Conservation (phyloP, 768 basidiomycete genomes). For the Rhodotorula toruloides region DNA sequence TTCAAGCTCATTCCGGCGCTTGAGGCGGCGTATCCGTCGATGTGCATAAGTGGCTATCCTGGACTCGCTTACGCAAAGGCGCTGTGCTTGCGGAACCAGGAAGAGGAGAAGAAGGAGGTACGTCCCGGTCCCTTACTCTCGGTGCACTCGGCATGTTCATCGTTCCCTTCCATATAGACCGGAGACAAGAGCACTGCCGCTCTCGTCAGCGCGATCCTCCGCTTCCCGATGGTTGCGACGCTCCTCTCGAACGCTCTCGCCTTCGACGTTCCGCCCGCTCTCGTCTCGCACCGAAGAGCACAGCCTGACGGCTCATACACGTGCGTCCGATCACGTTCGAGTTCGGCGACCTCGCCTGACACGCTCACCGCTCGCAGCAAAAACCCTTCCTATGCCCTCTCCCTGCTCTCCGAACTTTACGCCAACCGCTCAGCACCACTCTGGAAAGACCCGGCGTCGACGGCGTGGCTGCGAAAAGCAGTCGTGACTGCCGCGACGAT, state of each 20-base stretch:
- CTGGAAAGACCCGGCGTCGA: slow-evolving; percentile 69
- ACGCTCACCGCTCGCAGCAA: neutral
- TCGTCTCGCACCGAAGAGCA: slow-evolving; percentile 21
- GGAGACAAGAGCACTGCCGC: slow-evolving; percentile 59
- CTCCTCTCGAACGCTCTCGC: slow-evolving; percentile 69
- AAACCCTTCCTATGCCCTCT: slow-evolving; percentile 49
- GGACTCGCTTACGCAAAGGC: slow-evolving; percentile 51
- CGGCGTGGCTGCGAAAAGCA: slow-evolving; percentile 66
- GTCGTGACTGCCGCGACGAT: slow-evolving; percentile 51
- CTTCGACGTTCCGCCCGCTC: slow-evolving; percentile 27
- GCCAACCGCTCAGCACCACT: slow-evolving; percentile 66
- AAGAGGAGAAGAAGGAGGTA: slow-evolving; percentile 49
- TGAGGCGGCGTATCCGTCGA: slow-evolving; percentile 42
- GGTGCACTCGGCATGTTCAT: too few species aligned
- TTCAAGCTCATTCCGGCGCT: slow-evolving; percentile 51
- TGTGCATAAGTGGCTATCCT: slow-evolving; percentile 63
- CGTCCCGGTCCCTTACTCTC: too few species aligned
- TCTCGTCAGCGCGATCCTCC: slow-evolving; percentile 64
- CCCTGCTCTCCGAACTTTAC: slow-evolving; percentile 84
- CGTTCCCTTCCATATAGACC: too few species aligned
- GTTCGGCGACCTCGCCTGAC: neutral
- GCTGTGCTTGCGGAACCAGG: slow-evolving; percentile 41
- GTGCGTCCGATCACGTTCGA: neutral
- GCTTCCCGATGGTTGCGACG: slow-evolving; percentile 75
- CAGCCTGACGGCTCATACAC: slow-evolving; percentile 32